These are phyloP conservation scores for Aspergillus ochraceoroseus DNA, from an alignment of 2,329 filamentous ascomycete genomes.

Conservation along the genomic window DNA sequence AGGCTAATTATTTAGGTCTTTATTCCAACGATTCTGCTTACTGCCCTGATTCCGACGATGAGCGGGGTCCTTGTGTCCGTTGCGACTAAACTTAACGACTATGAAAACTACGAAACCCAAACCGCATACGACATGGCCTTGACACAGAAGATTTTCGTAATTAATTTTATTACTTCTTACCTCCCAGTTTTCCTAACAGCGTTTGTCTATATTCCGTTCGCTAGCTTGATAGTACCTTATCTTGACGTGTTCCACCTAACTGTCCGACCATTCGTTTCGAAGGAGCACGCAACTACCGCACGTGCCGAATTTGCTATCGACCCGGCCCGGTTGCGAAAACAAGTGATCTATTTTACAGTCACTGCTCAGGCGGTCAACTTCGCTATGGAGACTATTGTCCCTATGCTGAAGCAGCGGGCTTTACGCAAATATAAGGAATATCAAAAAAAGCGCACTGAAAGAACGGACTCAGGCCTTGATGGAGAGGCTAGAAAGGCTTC, in stretches of 20 bases:
- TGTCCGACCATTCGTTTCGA: constrained; percentile 68
- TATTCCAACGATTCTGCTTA: constrained; percentile 81
- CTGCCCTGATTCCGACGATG: constrained; percentile 72
- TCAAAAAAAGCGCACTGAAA: constrained; percentile 28
- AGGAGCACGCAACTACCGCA: constrained; percentile 62
- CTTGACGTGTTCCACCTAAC: constrained; percentile 79
- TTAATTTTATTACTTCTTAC: constrained; percentile 97
- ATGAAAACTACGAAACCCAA: constrained; percentile 89
- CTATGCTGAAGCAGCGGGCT: constrained; percentile 74
- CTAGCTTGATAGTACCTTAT: constrained; percentile 76
- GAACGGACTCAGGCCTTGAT: constrained; percentile 18
- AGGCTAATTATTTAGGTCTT: constrained; percentile 57
- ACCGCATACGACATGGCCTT: constrained; percentile 78
- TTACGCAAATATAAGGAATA: constrained; percentile 62
- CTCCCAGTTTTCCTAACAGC: constrained; percentile 83
- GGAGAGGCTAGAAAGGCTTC: constrained; percentile 24
- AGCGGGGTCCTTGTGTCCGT: constrained; percentile 74
- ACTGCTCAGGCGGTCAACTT: constrained; percentile 92
- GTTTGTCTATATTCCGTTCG: constrained; percentile 94
- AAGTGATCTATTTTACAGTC: constrained; percentile 95
- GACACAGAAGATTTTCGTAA: constrained; percentile 90
- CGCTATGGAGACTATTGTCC: constrained; percentile 77
- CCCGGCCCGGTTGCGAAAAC: constrained; percentile 73
- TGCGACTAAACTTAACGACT: constrained; percentile 71
- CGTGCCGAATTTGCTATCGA: constrained; percentile 72